Conservation (phyloP, 176 grass and related monocot genomes). For the Pontederia paniculata region DNA sequence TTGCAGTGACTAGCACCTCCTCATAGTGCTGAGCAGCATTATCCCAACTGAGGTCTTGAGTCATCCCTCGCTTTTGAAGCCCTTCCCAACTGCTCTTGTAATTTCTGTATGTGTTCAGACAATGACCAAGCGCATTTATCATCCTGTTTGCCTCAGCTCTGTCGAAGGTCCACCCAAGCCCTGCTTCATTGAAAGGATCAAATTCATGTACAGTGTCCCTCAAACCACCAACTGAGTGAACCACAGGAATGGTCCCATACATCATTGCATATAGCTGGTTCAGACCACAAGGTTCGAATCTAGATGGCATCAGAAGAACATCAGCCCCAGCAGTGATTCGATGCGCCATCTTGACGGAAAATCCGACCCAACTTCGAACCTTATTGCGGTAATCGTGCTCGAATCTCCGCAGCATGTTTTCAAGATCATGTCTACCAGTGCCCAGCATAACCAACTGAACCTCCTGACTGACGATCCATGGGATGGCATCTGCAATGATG, state of each 20-base stretch:
- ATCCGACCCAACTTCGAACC: conserved; percentile 79
- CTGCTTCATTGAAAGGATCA: conserved; percentile 54
- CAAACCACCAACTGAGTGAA: conserved; percentile 79
- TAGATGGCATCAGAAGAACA: conserved; percentile 85
- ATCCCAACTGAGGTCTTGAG: conserved; percentile 88
- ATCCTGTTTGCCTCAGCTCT: conserved; percentile 63
- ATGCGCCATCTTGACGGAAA: conserved; percentile 81
- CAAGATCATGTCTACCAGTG: conserved; percentile 70
- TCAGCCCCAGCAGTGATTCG: conserved; percentile 83
- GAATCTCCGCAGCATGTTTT: conserved; percentile 64
- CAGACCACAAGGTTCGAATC: conserved; percentile 85
- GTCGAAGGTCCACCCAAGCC: conserved; percentile 83
- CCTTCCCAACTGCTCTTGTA: conserved; percentile 78
- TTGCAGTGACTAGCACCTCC: conserved; percentile 60
- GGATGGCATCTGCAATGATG: conserved; percentile 74
- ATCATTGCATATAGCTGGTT: conserved; percentile 98
- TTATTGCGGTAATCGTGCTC: conserved; percentile 45
- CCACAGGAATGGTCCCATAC: conserved; percentile 89
- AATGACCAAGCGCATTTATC: conserved; percentile 69
- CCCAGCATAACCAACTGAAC: conserved; percentile 77
- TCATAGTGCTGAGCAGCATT: conserved; percentile 75
- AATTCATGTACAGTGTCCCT: conserved; percentile 69
- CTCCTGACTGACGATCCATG: conserved; percentile 79
- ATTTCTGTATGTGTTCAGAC: conserved; percentile 62
- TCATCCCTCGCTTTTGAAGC: conserved; percentile 71